A percentile compares a stretch with the other conserved stretches of the same genome.
phyloP scores from a whole-genome alignment of 1,284 basidiomycete species.

The Bjerkandera adusta region DNA sequence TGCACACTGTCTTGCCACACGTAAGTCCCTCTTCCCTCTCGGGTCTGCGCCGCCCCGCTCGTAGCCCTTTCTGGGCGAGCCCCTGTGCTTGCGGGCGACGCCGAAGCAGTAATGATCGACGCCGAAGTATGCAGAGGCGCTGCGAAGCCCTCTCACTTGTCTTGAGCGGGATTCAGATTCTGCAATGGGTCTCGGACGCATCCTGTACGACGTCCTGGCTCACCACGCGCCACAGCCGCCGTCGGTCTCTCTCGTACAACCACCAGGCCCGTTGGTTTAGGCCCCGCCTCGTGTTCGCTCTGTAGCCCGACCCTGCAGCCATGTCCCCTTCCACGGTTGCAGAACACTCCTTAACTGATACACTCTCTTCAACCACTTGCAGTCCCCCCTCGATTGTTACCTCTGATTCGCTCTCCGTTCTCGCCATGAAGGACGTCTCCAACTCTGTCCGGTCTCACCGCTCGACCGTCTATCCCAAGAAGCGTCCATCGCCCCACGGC shows the following conservation, averaged over 20 bases:
- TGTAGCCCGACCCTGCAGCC: not conserved
- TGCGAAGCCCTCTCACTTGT: not conserved
- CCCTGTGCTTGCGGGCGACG: slow-evolving; percentile 10
- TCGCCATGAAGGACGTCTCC: slow-evolving; percentile 72
- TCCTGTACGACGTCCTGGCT: not conserved
- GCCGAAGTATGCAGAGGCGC: slow-evolving; percentile 7
- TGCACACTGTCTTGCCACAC: slow-evolving; percentile 10
- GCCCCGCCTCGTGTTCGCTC: not conserved
- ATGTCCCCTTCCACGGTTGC: slow-evolving; percentile 11
- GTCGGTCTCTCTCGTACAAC: slow-evolving; percentile 1
- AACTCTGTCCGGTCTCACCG: slow-evolving; percentile 58
- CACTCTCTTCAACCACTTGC: slow-evolving; percentile 26
- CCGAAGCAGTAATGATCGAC: slow-evolving; percentile 16
- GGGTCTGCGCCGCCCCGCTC: not conserved
- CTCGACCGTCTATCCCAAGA: slow-evolving; percentile 71
- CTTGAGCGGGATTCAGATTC: no score
- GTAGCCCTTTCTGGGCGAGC: slow-evolving; percentile 2
- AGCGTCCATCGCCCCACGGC: slow-evolving; percentile 77
- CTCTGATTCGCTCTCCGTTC: slow-evolving; percentile 36
- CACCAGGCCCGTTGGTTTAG: not conserved
- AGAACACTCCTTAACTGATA: slow-evolving; percentile 20
- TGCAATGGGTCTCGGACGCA: not conserved
- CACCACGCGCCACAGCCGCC: not conserved
- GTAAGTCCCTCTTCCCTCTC: slow-evolving; percentile 11
- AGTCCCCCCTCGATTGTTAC: slow-evolving; percentile 44